Evolutionary conservation across 768 basidiomycete species (phyloP).

Genomic region (Suillus spraguei): DNA sequence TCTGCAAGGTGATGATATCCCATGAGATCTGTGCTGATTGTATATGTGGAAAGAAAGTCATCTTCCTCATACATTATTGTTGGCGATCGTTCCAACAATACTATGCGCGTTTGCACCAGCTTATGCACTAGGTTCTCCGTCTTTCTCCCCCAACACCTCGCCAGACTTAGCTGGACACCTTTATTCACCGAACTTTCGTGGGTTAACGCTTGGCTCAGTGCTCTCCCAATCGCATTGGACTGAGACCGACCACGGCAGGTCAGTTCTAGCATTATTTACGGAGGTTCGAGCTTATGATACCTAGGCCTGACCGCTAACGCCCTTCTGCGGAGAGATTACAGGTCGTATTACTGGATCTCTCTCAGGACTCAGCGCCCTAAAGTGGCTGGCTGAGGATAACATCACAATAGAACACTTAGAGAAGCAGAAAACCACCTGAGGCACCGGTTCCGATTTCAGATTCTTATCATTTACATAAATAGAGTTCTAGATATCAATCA

Average conservation of each 20-base stretch:
- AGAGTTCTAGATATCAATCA: slow-evolving; percentile 2
- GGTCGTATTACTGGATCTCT: slow-evolving; percentile 70
- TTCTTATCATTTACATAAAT: background rate
- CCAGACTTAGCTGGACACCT: slow-evolving; percentile 70
- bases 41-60: slow-evolving; percentile 44
- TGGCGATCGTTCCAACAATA: slow-evolving; percentile 69
- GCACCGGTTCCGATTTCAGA: background rate
- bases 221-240: slow-evolving; percentile 86
- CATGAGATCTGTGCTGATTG: slow-evolving; percentile 4
- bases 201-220: slow-evolving; percentile 74
- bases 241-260: slow-evolving; percentile 99
- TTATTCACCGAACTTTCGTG: slow-evolving; percentile 84
- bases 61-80: slow-evolving; percentile 60
- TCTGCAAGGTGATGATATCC: slow-evolving; percentile 48
- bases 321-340: slow-evolving; percentile 67
- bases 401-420: slow-evolving; percentile 24
- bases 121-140: slow-evolving; percentile 68
- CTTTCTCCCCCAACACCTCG: slow-evolving; percentile 43
- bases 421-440: slow-evolving; percentile 28
- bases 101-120: slow-evolving; percentile 68
- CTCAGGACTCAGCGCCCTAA: slow-evolving; percentile 48
- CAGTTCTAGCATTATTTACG: slow-evolving; percentile 23
- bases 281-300: background rate
- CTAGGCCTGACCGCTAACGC: slow-evolving; percentile 84
- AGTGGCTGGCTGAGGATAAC: slow-evolving; percentile 43